Percentiles rank a stretch among this genome's conserved stretches.
These are phyloP conservation scores for Aspergillus novofumigatus DNA, from an alignment of 2,329 filamentous ascomycete genomes.

Conservation along the genomic window DNA sequence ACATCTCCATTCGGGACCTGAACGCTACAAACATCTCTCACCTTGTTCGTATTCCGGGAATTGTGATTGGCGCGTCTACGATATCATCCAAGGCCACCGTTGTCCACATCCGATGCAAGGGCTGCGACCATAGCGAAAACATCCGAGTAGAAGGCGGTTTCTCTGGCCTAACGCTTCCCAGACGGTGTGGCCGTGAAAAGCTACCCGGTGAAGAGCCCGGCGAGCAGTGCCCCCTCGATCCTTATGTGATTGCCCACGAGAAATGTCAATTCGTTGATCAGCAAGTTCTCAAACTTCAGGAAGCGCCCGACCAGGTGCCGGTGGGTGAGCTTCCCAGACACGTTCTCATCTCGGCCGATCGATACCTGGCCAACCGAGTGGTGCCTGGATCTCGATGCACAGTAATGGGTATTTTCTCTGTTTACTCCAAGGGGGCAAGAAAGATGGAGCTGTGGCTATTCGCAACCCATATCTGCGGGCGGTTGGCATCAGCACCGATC, in stretches of 20 bases:
- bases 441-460: constrained; percentile 83
- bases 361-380: constrained; percentile 91
- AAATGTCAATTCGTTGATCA: constrained; percentile 94
- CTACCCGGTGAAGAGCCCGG: constrained; percentile 59
- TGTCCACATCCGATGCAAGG: constrained; percentile 82
- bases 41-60: constrained; percentile 93
- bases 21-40: constrained; percentile 89
- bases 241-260: constrained; percentile 94
- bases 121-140: constrained; percentile 68
- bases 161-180: constrained; percentile 76
- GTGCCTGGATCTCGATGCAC: constrained; percentile 93
- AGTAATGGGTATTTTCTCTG: constrained; percentile 95
- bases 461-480: constrained; percentile 91
- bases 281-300: constrained; percentile 95
- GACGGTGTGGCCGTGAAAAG: constrained; percentile 66
- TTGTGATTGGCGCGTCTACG: constrained; percentile 94
- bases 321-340: constrained; percentile 94
- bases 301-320: constrained; percentile 94
- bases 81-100: constrained; percentile 92
- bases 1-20: constrained; percentile 89
- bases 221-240: constrained; percentile 82
- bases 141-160: constrained; percentile 80
- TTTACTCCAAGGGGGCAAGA: constrained; percentile 87
- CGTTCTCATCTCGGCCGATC: constrained; percentile 92
- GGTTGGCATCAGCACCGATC: constrained; percentile 84